Evolutionary conservation across 1,284 basidiomycete genomes (phyloP).

Genomic region (Entoloma clypeatum): DNA sequence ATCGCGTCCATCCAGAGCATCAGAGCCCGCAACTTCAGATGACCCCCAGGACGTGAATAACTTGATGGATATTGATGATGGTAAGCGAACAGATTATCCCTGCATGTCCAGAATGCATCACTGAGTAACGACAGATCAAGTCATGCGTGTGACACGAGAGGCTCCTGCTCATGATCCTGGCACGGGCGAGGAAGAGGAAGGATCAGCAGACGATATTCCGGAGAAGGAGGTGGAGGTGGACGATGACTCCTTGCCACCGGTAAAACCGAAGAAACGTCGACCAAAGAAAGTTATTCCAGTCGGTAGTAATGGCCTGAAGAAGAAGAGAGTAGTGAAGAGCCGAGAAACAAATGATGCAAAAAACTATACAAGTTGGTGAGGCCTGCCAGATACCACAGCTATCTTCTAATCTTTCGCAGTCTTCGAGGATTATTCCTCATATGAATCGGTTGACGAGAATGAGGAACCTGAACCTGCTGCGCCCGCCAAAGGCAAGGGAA

Average conservation of each 20-base stretch:
- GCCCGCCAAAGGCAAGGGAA: constrained; percentile 29
- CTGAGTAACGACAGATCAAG: constrained; percentile 35
- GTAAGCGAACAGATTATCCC: constrained; percentile 36
- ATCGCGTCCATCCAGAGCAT: too few species aligned
- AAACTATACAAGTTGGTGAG: constrained; percentile 63
- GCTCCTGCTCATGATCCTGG: constrained; percentile 16
- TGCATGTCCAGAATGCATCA: constrained; percentile 3
- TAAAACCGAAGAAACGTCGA: constrained; percentile 49
- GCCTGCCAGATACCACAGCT: constrained; percentile 1
- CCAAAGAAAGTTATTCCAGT: constrained; percentile 61
- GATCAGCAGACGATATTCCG: constrained; percentile 24
- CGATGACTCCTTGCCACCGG: constrained; percentile 35
- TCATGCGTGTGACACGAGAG: constrained; percentile 39
- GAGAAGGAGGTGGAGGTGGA: constrained; percentile 36
- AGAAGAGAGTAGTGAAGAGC: constrained; percentile 59
- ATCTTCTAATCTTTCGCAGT: constrained; percentile 37
- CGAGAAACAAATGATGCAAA: constrained; percentile 54
- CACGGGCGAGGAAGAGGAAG: constrained; percentile 28
- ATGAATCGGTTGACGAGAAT: constrained; percentile 71
- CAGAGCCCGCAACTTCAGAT: constrained; percentile 11
- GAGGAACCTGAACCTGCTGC: constrained; percentile 37
- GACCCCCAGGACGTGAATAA: constrained; percentile 51
- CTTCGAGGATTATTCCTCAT: constrained; percentile 73
- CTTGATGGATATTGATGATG: constrained; percentile 77
- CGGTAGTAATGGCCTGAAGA: constrained; percentile 70